Conservation (phyloP, 139 green algal species). For the Asterochloris erici region DNA sequence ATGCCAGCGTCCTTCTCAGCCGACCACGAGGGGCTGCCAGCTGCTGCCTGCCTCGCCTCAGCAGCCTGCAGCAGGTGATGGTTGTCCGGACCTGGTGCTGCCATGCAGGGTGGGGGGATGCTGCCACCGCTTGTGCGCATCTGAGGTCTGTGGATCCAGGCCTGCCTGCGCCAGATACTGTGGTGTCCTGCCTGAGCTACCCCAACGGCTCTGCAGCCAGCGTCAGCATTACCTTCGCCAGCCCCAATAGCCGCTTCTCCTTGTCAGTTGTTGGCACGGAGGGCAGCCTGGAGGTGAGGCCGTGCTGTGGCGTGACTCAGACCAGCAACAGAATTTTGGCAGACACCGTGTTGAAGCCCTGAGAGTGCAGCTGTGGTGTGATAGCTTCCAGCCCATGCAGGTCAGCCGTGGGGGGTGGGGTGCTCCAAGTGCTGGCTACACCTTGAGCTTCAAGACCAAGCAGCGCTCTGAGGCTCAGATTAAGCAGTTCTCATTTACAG, state of each 20-base stretch:
- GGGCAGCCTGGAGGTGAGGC: conserved; percentile 37
- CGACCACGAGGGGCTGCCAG: too few relatives aligned
- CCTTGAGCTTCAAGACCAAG: conserved; percentile 12
- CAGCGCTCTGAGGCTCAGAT: background rate
- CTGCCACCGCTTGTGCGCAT: conserved; percentile 13
- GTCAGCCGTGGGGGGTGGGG: conserved; percentile 29
- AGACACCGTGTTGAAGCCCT: background rate
- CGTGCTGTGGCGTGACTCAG: too few relatives aligned
- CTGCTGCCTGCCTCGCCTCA: too few relatives aligned
- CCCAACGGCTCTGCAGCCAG: conserved; percentile 10
- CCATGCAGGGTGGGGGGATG: conserved; percentile 26
- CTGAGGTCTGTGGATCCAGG: background rate
- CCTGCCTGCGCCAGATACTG: conserved; percentile 32
- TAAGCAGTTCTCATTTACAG: background rate
- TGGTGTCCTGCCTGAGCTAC: conserved; percentile 33
- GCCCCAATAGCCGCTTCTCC: conserved; percentile 24
- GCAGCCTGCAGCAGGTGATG: too few relatives aligned
- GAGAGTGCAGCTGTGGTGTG: background rate
- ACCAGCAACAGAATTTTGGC: too few relatives aligned
- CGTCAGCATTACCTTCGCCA: conserved; percentile 42
- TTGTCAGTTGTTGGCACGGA: conserved; percentile 34
- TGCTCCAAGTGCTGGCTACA: conserved; percentile 29
- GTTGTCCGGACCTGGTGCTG: too few relatives aligned
- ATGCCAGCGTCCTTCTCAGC: too few relatives aligned
- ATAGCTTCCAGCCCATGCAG: background rate